phyloP scores from a whole-genome alignment of 306 rosid species.

The Canavalia gladiata region DNA sequence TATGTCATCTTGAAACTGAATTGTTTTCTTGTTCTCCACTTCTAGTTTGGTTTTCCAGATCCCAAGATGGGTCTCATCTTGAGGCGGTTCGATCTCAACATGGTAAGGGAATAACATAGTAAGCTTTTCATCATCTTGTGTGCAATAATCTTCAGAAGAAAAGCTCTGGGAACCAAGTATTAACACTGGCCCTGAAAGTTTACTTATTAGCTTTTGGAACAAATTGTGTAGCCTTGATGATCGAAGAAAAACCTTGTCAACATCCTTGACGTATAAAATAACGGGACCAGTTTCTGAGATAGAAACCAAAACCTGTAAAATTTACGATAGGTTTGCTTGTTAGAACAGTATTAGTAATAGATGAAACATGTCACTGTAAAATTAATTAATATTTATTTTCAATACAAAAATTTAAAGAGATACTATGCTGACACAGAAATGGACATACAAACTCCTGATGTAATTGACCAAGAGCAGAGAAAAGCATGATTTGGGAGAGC shows the following conservation, averaged over 20 bases:
- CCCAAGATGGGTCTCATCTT: conserved; percentile 61
- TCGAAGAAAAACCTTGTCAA: conserved; percentile 68
- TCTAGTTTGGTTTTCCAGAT: conserved; percentile 76
- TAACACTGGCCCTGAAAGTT: conserved; percentile 76
- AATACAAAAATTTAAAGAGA: not conserved
- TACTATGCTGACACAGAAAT: conserved; percentile 5
- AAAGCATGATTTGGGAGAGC: not conserved
- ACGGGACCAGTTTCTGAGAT: conserved; percentile 71
- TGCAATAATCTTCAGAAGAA: conserved; percentile 50
- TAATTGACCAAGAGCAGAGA: not conserved
- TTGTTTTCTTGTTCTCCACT: conserved; percentile 69
- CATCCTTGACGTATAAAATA: conserved; percentile 74
- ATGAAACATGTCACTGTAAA: not conserved
- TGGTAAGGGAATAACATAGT: conserved; percentile 67
- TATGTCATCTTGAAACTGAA: conserved; percentile 76
- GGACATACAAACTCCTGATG: not conserved
- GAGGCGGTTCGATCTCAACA: conserved; percentile 67
- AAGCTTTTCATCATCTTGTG: conserved; percentile 69
- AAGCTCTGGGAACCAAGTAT: conserved; percentile 72
- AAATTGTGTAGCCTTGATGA: conserved; percentile 65
- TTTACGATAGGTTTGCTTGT: conserved; percentile 28
- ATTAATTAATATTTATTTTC: not conserved
- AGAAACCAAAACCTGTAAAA: conserved; percentile 70
- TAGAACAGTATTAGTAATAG: conserved; percentile 17
- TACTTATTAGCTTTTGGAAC: conserved; percentile 69